These are phyloP conservation scores for Zymoseptoria ardabiliae DNA, from an alignment of 2,329 filamentous ascomycete genomes.

Conservation along the genomic window DNA sequence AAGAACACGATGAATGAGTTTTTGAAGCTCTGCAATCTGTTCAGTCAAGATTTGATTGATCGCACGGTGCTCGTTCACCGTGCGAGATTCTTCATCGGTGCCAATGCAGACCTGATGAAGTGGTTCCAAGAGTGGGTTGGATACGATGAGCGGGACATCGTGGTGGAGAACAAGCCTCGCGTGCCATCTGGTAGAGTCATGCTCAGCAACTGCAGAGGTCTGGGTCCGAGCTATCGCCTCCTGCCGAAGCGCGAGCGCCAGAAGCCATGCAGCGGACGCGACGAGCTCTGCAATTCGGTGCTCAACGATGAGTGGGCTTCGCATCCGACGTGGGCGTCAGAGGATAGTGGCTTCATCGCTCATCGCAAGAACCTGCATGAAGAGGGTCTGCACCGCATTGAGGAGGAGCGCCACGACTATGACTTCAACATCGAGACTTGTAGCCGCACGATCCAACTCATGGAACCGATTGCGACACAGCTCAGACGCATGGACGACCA, in stretches of 20 bases:
- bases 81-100: slow-evolving; percentile 76
- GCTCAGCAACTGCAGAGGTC: slow-evolving; percentile 87
- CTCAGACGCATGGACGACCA: slow-evolving; percentile 64
- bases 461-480: slow-evolving; percentile 89
- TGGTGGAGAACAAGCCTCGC: slow-evolving; percentile 70
- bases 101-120: slow-evolving; percentile 77
- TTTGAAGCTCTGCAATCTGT: slow-evolving; percentile 92
- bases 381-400: slow-evolving; percentile 88
- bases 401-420: slow-evolving; percentile 97
- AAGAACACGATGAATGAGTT: slow-evolving; percentile 92
- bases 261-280: slow-evolving; percentile 86
- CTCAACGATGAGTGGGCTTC: slow-evolving; percentile 98
- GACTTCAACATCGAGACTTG: slow-evolving; percentile 98
- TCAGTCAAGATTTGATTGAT: slow-evolving; percentile 86
- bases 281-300: slow-evolving; percentile 87
- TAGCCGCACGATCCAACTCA: slow-evolving; percentile 86
- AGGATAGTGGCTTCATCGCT: slow-evolving; percentile 94
- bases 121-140: slow-evolving; percentile 82
- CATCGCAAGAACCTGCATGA: slow-evolving; percentile 95
- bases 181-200: slow-evolving; percentile 77
- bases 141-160: slow-evolving; percentile 67
- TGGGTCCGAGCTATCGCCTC: slow-evolving; percentile 89
- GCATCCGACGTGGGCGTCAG: slow-evolving; percentile 96
- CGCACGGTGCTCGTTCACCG: slow-evolving; percentile 74
- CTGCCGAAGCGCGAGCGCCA: slow-evolving; percentile 84